Conservation (phyloP, 2,329 filamentous ascomycete genomes). For the Tolypocladium paradoxum region DNA sequence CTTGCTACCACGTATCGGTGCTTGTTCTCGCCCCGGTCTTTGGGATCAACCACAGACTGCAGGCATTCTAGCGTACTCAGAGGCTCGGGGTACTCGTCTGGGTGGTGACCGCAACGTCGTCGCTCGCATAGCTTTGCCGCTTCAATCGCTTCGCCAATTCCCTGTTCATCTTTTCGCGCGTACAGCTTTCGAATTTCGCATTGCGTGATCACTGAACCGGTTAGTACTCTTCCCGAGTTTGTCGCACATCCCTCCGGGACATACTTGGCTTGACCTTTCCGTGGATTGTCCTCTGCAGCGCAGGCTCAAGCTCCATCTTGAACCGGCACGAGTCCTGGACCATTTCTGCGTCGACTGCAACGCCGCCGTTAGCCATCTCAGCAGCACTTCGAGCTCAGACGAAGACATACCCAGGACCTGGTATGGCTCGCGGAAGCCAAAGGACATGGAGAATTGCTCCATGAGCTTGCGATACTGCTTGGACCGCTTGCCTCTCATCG, state of each 20-base stretch:
- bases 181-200: constrained; percentile 75
- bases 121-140: constrained; percentile 67
- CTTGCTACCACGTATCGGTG: constrained; percentile 69
- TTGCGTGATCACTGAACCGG: constrained; percentile 58
- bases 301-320: constrained; percentile 78
- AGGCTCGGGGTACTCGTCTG: constrained; percentile 59
- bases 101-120: constrained; percentile 67
- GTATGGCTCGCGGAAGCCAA: constrained; percentile 88
- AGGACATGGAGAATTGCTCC: constrained; percentile 78
- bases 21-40: constrained; percentile 60
- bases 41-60: constrained; percentile 66
- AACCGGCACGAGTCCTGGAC: constrained; percentile 70
- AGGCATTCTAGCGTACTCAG: constrained; percentile 62
- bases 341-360: constrained; percentile 69
- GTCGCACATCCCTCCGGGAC: constrained; percentile 17
- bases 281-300: constrained; percentile 73
- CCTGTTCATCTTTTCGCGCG: constrained; percentile 43
- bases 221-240: constrained; percentile 10
- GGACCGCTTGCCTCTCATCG: constrained; percentile 39
- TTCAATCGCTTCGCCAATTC: constrained; percentile 51
- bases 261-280: constrained; percentile 73
- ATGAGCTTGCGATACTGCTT: constrained; percentile 70
- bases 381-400: background rate
- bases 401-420: constrained; percentile 60
- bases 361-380: constrained; percentile 4